Evolutionary conservation across 805 yeast species (phyloP), one percentile per base, ranked within the genome.

Genomic region (Candida nemodendra): DNA sequence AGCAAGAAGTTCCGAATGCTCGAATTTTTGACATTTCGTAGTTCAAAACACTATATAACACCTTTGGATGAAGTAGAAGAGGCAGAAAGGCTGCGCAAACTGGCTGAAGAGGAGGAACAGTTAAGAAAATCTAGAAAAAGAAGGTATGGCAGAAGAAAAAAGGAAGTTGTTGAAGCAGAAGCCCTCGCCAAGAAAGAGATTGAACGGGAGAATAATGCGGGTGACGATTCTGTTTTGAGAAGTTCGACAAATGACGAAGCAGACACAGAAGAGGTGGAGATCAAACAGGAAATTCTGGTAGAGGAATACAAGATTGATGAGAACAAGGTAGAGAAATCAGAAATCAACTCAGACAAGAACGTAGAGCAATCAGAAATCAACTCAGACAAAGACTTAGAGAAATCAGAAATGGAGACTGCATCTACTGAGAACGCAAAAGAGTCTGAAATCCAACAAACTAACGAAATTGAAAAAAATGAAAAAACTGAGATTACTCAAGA

Each of bases 11-110:
- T 67, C 28, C 78, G 76, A 51, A 62, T 93, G 48, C 67, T 67
- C 3, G 73, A 84, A 37, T 78, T 81, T 8, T 56, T 88, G 9
- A 66, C 87, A 32, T 69, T 74, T 31, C 55, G 61, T 4, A 71
- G 81, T 33, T 50, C 56, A 30, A 73, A 73, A n/a, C 62, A 68
- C 14, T 69, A 57, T 26, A 72, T 85, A 2, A 71, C 83, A 0
- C 89, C 95, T 0, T 48, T 66, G 1, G 84, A 81, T 48, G 93
- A 84, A 48, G 60, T 78, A 7, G 72, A 70, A 32, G 72, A 71
- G 41, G 35, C 47, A 9, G 64, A 69, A 42, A 66, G 67, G 15
- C 45, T 59, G 12, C 58, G 56, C 29, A 36, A 42, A 19, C 39
- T 62, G 43, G 33, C 62, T 63, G 65, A 48, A 42, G 75, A 70